Conservation (phyloP, 805 yeast species). For the Ogataea corticis region DNA sequence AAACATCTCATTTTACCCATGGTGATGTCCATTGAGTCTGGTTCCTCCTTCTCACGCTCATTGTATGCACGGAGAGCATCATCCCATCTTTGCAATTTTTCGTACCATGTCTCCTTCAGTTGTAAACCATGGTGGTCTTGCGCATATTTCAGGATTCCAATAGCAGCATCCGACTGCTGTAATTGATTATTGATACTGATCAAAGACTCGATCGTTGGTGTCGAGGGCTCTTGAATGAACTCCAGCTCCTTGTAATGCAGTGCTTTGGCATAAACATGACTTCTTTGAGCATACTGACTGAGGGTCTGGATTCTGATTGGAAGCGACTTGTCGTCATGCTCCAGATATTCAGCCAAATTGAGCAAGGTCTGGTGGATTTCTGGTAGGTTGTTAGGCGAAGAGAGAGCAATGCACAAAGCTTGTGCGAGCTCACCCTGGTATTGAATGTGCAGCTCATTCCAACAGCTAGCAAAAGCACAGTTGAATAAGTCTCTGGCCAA, state of each 20-base stretch:
- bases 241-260: slow-evolving; percentile 94
- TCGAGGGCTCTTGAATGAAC: slow-evolving; percentile 88
- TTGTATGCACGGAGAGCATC: slow-evolving; percentile 92
- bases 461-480: slow-evolving; percentile 92
- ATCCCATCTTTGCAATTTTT: slow-evolving; percentile 95
- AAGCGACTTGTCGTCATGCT: slow-evolving; percentile 91
- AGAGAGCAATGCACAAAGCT: slow-evolving; percentile 80
- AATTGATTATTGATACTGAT: slow-evolving; percentile 91
- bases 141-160: slow-evolving; percentile 93
- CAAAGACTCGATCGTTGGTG: slow-evolving; percentile 87
- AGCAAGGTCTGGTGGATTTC: slow-evolving; percentile 89
- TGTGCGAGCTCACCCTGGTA: slow-evolving; percentile 88
- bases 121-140: slow-evolving; percentile 88
- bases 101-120: slow-evolving; percentile 96
- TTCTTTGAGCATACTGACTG: slow-evolving; percentile 89
- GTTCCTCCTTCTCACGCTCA: slow-evolving; percentile 65
- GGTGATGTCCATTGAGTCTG: slow-evolving; percentile 79
- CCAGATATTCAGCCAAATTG: slow-evolving; percentile 94
- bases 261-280: slow-evolving; percentile 98
- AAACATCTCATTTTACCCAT: slow-evolving; percentile 98
- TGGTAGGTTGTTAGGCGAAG: slow-evolving; percentile 91
- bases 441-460: slow-evolving; percentile 88
- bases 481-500: slow-evolving; percentile 89
- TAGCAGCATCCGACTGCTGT: slow-evolving; percentile 97
- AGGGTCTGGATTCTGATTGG: slow-evolving; percentile 89